Evolutionary conservation across 1,284 basidiomycete species (phyloP), one percentile per base, ranked within the genome.

Genomic region (Coriolopsis trogii): DNA sequence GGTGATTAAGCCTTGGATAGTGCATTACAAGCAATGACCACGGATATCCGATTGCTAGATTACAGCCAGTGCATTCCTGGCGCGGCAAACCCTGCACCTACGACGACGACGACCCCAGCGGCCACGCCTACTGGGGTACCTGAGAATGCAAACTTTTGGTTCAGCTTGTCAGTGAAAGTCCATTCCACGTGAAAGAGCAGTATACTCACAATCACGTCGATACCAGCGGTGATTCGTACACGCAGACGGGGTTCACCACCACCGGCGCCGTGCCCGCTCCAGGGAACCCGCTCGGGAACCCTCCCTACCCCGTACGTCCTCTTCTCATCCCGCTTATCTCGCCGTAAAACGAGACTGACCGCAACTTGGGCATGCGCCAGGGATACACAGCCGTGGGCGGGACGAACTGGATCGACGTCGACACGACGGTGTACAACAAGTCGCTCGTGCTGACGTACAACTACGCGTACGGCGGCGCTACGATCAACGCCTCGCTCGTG

Each of bases 401-500:
- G n/a, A 68, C 70, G 28, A 83, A 84, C 67, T 84, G 80, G 79
- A 73, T 84, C 50, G 81, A 79, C 53, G 74, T 73, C 49, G 69
- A 73, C 49, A 79, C 81, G 0, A 70, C 72, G 2, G 65, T 70
- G 36, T 75, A 73, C 68, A 84, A 85, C 70, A 75, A 71, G 29
- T 81, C 81, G 6, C 62, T 75, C 7, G 55, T 82, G 41, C 69
- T 81, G 34, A 80, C 79, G 0, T 84, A 82, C 69, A 84, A 84
- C 65, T 83, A 78, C 56, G 81, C 82, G 1, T 82, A 80, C 56
- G 80, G 81, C 30, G 81, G 81, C 16, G 81, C 82, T 15, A 83
- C 80, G 16, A 83, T 84, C 55, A 74, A 83, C 60, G 72, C 77
- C 2, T 71, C 54, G 16, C 73, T 83, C 24, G 81, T 83, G 29